Evolutionary conservation across 2,329 filamentous ascomycete genomes (phyloP).

Genomic region (Cephalotrichum gorgonifer): DNA sequence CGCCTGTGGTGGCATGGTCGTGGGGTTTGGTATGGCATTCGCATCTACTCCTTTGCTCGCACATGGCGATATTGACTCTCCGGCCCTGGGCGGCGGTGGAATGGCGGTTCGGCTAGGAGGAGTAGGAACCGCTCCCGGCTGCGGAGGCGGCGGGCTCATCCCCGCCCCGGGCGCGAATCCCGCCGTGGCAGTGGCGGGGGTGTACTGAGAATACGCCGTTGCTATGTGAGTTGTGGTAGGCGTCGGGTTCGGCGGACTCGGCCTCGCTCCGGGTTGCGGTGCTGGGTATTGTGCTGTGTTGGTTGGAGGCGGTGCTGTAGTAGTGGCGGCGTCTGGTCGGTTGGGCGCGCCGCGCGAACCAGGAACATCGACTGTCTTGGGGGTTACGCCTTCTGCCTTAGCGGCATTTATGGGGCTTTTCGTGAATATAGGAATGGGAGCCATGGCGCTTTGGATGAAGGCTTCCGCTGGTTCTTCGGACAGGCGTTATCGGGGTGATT

Average conservation of each 20-base stretch:
- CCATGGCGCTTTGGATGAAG: conserved; percentile 28
- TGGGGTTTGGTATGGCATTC: conserved; percentile 17
- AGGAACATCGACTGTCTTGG: conserved; percentile 27
- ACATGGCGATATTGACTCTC: conserved; percentile 23
- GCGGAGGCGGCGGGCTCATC: conserved; percentile 39
- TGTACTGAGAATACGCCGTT: conserved; percentile 30
- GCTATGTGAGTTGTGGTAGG: conserved; percentile 14
- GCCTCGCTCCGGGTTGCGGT: conserved; percentile 35
- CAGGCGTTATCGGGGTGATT: background rate
- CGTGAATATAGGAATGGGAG: conserved; percentile 49
- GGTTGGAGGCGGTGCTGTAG: conserved; percentile 19
- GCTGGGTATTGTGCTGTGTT: conserved; percentile 23
- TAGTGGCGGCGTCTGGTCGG: conserved; percentile 8
- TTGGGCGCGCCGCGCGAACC: background rate
- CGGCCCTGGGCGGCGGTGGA: conserved; percentile 41
- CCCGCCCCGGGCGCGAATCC: conserved; percentile 8
- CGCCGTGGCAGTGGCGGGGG: conserved; percentile 25
- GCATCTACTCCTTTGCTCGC: conserved; percentile 15
- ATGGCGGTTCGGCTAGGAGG: conserved; percentile 23
- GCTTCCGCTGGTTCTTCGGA: background rate
- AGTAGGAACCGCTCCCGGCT: conserved; percentile 44
- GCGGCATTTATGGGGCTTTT: conserved; percentile 47
- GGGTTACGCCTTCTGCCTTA: conserved; percentile 39
- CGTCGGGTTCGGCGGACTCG: conserved; percentile 28
- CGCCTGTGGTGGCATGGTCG: conserved; percentile 37